These are phyloP conservation scores for Colletotrichum chrysophilum DNA, from an alignment of 2,329 filamentous ascomycete genomes.

Conservation along the genomic window DNA sequence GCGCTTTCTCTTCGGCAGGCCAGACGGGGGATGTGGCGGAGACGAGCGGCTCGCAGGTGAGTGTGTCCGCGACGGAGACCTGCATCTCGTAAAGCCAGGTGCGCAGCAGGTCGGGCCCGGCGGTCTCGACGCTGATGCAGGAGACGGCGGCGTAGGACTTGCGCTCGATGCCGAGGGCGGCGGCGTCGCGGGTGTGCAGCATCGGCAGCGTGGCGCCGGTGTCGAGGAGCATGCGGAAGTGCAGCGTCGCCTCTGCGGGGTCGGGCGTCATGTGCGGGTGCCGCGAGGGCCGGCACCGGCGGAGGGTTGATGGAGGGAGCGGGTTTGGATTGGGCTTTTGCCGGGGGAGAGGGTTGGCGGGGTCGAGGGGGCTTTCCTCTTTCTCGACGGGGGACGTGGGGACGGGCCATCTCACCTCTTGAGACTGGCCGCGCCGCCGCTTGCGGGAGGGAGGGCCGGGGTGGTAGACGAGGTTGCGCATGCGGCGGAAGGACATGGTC, in stretches of 20 bases:
- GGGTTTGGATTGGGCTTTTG: too few species aligned
- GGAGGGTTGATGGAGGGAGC: background rate
- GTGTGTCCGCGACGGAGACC: constrained; percentile 32
- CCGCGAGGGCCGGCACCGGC: background rate
- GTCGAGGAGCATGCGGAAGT: constrained; percentile 44
- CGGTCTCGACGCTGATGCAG: constrained; percentile 26
- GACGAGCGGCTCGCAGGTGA: constrained; percentile 31
- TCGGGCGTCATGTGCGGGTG: constrained; percentile 7
- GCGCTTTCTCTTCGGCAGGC: constrained; percentile 13
- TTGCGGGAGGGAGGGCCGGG: background rate
- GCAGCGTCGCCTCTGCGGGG: constrained; percentile 29
- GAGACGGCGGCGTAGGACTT: constrained; percentile 41
- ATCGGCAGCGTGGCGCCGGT: constrained; percentile 47
- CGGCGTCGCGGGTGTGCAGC: constrained; percentile 39
- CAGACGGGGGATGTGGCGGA: constrained; percentile 21
- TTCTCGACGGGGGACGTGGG: background rate
- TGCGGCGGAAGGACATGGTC: constrained; percentile 31
- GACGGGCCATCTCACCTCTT: background rate
- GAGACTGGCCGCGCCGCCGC: background rate
- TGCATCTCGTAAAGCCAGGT: constrained; percentile 39
- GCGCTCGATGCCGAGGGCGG: constrained; percentile 35
- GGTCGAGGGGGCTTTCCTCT: background rate
- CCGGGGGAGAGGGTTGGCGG: background rate
- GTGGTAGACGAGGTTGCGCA: background rate
- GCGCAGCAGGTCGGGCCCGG: constrained; percentile 7